These are phyloP conservation scores for Podospora sp. DNA, from an alignment of 495 filamentous ascomycete genomes.

Conservation along the genomic window DNA sequence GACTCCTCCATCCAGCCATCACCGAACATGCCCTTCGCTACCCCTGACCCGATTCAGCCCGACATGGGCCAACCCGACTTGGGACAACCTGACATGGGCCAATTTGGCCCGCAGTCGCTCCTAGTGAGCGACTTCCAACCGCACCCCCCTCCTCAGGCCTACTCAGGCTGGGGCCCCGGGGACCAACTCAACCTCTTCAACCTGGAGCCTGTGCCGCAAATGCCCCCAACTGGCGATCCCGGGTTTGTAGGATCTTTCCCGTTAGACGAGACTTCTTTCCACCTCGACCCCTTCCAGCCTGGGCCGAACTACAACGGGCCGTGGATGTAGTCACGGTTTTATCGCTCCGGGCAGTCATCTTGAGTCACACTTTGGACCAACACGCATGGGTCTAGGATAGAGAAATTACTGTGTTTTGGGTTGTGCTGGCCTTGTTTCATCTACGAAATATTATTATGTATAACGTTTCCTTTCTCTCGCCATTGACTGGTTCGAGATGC, in stretches of 20 bases:
- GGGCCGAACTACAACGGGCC: background rate
- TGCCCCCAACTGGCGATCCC: background rate
- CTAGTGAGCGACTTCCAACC: background rate
- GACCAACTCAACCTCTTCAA: background rate
- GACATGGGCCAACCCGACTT: background rate
- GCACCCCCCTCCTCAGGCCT: background rate
- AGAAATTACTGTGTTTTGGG: too few relatives aligned
- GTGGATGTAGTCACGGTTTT: background rate
- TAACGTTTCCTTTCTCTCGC: background rate
- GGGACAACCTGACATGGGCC: background rate
- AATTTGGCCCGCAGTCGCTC: background rate
- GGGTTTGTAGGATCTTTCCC: background rate
- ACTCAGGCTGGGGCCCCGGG: background rate
- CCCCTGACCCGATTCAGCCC: background rate
- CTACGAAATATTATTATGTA: background rate
- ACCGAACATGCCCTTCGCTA: background rate
- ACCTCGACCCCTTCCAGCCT: background rate
- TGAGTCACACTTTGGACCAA: too few relatives aligned
- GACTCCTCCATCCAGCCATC: background rate
- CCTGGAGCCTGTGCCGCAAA: background rate
- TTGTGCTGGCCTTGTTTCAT: background rate
- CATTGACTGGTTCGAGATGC: background rate
- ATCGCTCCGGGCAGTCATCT: background rate
- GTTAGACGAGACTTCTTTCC: background rate
- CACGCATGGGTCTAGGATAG: too few relatives aligned